Base-by-base conservation (phyloP, 2,329 filamentous ascomycete species). In the Botrytis sinoallii region DNA sequence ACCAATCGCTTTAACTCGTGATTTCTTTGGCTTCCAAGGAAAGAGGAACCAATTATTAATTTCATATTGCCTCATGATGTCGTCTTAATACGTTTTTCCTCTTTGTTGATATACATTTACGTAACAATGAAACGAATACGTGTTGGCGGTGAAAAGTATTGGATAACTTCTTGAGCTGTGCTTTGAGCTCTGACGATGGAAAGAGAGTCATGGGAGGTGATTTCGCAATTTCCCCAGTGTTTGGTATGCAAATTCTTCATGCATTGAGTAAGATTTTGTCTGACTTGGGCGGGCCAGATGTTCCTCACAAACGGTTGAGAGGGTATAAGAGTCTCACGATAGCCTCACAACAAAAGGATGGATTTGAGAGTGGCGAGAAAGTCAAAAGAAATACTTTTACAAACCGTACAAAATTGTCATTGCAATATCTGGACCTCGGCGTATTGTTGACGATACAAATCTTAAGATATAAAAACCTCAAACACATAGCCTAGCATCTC, bases 51-150 rank as follows among this genome's bases (percentile, higher is more conserved):
- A 68, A 68, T 68, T 68, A 68, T 55, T 40, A 68, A 68, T 55
- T 44, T 57, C 48, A 9, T 44, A 32, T 69, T 69, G 48, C 66
- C 66, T 69, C 66, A 57, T 69, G 48, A 69, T 69, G 66, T 57
- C 52, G 48, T 42, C 35, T 69, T 69, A 32, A 42, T 57, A 4
- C 38, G 14, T 42, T 32, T 42, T 44, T 16, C 40, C 52, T 29
- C 66, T 59, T 69, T 42, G 52, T 69, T 69, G 48, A 4, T 57
- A 42, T 57, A 35, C 66, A 57, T 57, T 72, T 72, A 72, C 71
- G 71, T 72, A 72, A 72, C 63, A 59, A 72, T 69, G 71, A 72
- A 72, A 72, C 71, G 40, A 35, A 7, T 60, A 48, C 46, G 38
- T 38, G 55, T 69, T 72, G 71, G 71, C 71, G 52, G 63, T 55